Base-by-base conservation (phyloP, 306 rosid genomes). In the Prunus salicina region DNA sequence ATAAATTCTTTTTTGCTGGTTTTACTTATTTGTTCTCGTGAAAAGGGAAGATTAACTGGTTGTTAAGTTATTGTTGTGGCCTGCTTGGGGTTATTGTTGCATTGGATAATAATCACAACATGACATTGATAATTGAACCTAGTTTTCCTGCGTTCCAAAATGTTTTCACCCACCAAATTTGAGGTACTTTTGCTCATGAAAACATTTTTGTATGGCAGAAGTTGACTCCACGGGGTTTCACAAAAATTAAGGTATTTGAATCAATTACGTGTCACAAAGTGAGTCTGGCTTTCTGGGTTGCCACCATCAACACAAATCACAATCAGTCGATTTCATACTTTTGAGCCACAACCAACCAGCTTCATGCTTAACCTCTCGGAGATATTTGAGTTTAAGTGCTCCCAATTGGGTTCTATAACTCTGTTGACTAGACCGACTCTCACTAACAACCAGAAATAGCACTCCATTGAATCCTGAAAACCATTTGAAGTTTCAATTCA, bases 251-350 rank as follows among this genome's bases (percentile, higher is more conserved):
- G 79, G 72, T 67, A 24, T 60, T 49, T 53, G 73, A 38, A 72
- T 53, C 58, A 68, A 45, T 18, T 47, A 69, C 76, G 84, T 84
- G 87, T 82, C 75, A 63, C 64, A 52, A 18, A 20, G 64, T 18
- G 76, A 25, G 58, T 24, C 55, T n/a, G 66, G 53, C 46, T 47
- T 60, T 32, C 28, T 49, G 78, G 57, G 58, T 8, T 25, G 41
- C 52, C 19, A 19, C 45, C 71, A 2, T 58, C 6, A 20, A 19
- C 47, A 50, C 34, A 46, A 56, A 51, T 75, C 49, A 57, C 53
- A 9, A 20, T 45, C 58, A 72, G 52, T 72, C 87, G 20, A 43
- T 71, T 73, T 64, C 64, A 9, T 41, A 16, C n/a, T 72, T 49
- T 34, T 8, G 25, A 69, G 66, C 79, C 76, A 80, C 75, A 74